Evolutionary conservation across 768 basidiomycete genomes (phyloP).

Genomic region (Mycena filopes): DNA sequence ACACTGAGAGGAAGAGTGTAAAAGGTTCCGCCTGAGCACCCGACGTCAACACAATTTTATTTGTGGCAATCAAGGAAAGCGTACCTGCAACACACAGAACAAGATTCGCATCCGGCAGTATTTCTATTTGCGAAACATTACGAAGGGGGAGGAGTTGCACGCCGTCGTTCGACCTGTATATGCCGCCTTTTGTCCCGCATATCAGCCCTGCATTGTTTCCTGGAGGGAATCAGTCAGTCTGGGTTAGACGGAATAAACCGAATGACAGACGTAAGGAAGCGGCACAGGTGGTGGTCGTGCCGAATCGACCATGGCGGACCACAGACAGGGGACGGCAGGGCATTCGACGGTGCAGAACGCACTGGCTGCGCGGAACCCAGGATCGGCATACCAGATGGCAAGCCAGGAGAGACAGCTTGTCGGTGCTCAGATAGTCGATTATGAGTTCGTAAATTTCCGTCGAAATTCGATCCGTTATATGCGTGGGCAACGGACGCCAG

Average conservation of each 20-base stretch:
- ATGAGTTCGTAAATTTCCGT: slow-evolving; percentile 24
- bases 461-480: not conserved
- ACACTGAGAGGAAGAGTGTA: slow-evolving; percentile 28
- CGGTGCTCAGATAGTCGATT: not conserved
- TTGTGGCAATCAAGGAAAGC: not conserved
- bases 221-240: not conserved
- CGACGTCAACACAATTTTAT: not conserved
- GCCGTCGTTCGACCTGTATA: slow-evolving; percentile 16
- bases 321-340: slow-evolving; percentile 15
- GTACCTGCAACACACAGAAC: slow-evolving; percentile 79
- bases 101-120: slow-evolving; percentile 79
- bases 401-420: not conserved
- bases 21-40: slow-evolving; percentile 12
- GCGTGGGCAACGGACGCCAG: not conserved
- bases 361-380: slow-evolving; percentile 21
- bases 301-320: slow-evolving; percentile 8
- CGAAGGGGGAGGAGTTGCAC: slow-evolving; percentile 1
- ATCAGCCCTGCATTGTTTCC: not conserved
- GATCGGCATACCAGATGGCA: slow-evolving; percentile 22
- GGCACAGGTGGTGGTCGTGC: slow-evolving; percentile 2
- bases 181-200: slow-evolving; percentile 23
- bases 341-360: slow-evolving; percentile 12
- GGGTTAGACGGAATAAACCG: not conserved
- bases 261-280: slow-evolving; percentile 6
- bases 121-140: slow-evolving; percentile 77